These are phyloP conservation scores for Candida easanensis DNA, from an alignment of 805 yeast genomes.

Conservation along the genomic window DNA sequence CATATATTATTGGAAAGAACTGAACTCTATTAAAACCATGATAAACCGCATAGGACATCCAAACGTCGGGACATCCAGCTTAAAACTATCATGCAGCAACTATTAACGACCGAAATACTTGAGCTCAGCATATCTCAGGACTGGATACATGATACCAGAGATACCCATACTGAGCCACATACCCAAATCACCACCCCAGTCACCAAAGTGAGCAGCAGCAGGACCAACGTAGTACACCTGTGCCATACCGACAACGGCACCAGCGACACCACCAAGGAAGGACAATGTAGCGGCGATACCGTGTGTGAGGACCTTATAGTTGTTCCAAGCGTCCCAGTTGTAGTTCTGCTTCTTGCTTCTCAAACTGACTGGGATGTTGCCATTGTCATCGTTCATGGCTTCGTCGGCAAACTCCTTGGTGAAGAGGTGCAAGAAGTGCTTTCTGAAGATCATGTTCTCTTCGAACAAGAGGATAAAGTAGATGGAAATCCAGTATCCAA, in stretches of 20 bases:
- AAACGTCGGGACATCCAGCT: no score
- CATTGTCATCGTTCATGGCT: neutral
- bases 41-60: no score
- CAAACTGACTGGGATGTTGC: slow-evolving; percentile 6
- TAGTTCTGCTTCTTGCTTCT: slow-evolving; percentile 43
- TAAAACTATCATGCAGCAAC: no score
- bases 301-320: slow-evolving; percentile 52
- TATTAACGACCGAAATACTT: slow-evolving; percentile 48
- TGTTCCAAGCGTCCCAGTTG: slow-evolving; percentile 76
- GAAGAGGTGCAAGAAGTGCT: slow-evolving; percentile 39
- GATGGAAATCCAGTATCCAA: slow-evolving; percentile 88
- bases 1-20: no score
- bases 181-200: slow-evolving; percentile 75
- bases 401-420: slow-evolving; percentile 36
- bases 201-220: slow-evolving; percentile 62
- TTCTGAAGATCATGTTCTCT: slow-evolving; percentile 72
- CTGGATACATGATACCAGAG: slow-evolving; percentile 61
- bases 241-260: slow-evolving; percentile 85
- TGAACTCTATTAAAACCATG: no score
- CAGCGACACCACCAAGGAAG: slow-evolving; percentile 69
- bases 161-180: slow-evolving; percentile 77
- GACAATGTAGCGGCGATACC: slow-evolving; percentile 71
- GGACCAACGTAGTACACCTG: slow-evolving; percentile 85
- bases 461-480: slow-evolving; percentile 68
- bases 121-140: slow-evolving; percentile 62